These are phyloP conservation scores for Auricularia sp. DNA, from an alignment of 768 basidiomycete species.

Conservation along the genomic window DNA sequence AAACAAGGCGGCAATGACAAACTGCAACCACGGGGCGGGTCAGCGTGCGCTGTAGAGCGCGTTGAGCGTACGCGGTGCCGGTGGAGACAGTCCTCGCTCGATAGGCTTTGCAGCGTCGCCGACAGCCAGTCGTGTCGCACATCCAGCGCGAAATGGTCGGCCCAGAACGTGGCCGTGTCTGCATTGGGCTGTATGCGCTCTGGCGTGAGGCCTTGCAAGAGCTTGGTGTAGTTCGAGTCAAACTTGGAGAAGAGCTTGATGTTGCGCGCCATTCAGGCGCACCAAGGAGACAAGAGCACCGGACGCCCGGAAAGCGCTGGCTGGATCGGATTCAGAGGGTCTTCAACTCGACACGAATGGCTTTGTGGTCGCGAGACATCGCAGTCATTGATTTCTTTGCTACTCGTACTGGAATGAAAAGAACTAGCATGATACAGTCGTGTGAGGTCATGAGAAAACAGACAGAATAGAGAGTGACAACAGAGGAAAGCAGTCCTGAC, in stretches of 20 bases:
- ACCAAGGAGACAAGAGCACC: background rate
- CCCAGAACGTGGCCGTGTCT: conserved; percentile 40
- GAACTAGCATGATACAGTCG: conserved; percentile 1
- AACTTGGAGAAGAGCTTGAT: background rate
- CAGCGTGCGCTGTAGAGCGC: background rate
- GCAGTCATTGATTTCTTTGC: background rate
- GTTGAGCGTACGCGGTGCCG: conserved; percentile 37
- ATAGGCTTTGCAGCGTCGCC: conserved; percentile 28
- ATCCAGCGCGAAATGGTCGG: conserved; percentile 41
- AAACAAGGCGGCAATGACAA: conserved; percentile 38
- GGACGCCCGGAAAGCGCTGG: background rate
- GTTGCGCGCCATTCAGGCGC: background rate
- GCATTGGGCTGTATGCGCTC: conserved; percentile 36
- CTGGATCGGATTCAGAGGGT: too few relatives aligned
- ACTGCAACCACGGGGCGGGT: conserved; percentile 28
- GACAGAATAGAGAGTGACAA: background rate
- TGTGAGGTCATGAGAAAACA: background rate
- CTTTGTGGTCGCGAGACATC: too few relatives aligned
- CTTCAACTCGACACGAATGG: too few relatives aligned
- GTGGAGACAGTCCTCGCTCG: conserved; percentile 42
- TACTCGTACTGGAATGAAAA: background rate
- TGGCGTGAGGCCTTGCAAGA: conserved; percentile 32
- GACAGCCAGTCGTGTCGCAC: conserved; percentile 40
- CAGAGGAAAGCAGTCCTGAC: background rate
- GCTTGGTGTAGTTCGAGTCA: background rate